Evolutionary conservation across 148 eudicot species (phyloP).

Genomic region (Vaccinium darrowii): DNA sequence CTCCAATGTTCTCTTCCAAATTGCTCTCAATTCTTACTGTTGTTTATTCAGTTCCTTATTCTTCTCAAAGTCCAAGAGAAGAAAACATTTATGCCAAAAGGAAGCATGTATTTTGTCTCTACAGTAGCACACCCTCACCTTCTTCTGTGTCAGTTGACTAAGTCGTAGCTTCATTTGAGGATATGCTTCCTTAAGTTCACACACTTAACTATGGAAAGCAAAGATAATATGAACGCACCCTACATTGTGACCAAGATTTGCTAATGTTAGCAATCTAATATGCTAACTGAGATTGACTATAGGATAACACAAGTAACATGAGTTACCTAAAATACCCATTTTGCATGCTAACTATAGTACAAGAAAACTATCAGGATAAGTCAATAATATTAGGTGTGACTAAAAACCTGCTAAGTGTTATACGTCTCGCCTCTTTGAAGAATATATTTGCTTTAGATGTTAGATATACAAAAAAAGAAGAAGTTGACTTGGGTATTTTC

Average conservation of each 20-base stretch:
- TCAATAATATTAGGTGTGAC: neutral
- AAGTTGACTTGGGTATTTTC: neutral
- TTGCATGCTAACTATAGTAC: neutral
- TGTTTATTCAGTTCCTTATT: neutral
- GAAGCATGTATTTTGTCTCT: neutral
- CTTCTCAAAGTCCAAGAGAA: neutral
- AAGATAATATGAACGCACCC: neutral
- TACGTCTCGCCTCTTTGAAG: neutral
- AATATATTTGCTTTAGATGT: neutral
- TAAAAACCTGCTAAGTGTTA: neutral
- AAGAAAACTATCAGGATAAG: neutral
- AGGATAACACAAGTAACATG: neutral
- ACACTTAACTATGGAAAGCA: neutral
- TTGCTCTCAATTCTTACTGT: neutral
- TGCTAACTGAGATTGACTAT: neutral
- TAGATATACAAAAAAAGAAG: neutral
- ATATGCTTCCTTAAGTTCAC: constrained; percentile 11
- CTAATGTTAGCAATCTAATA: neutral
- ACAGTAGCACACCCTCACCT: neutral
- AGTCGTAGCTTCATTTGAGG: neutral
- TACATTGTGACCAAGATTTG: neutral
- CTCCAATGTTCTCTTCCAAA: neutral
- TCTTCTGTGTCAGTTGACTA: neutral
- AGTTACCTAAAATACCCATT: neutral
- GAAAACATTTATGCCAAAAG: neutral